A percentile compares a stretch with the other conserved stretches of the same genome.
Conservation (phyloP, 352 stramenopile genomes). For the Pythium chondricola region DNA sequence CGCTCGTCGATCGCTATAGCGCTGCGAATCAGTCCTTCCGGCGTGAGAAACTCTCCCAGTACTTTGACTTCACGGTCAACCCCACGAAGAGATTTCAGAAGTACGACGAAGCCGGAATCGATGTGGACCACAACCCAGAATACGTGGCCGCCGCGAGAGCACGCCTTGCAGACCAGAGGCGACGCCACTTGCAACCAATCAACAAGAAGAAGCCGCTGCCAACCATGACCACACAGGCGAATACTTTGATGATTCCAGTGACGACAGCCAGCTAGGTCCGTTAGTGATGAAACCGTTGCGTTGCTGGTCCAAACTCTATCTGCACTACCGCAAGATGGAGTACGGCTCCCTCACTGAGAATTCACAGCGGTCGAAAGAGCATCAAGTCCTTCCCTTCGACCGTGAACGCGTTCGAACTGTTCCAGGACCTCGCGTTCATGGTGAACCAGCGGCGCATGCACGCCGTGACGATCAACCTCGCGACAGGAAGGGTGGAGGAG, state of each 20-base stretch:
- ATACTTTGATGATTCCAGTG: too few species aligned
- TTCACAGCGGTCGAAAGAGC: not conserved
- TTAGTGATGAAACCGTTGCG: too few species aligned
- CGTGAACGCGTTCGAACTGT: slow-evolving; percentile 6
- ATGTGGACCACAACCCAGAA: not conserved
- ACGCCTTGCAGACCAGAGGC: too few species aligned
- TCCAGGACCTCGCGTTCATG: slow-evolving; percentile 4
- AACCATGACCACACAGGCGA: too few species aligned
- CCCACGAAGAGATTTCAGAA: not conserved
- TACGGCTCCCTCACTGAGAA: slow-evolving; percentile 3
- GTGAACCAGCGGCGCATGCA: slow-evolving; percentile 2
- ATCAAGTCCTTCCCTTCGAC: not conserved
- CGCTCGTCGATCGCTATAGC: not conserved
- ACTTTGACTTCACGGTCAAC: slow-evolving; percentile 9
- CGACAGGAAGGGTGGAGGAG: too few species aligned
- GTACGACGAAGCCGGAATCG: not conserved
- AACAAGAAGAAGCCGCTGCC: too few species aligned
- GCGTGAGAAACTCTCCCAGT: slow-evolving; percentile 3
- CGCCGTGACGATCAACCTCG: too few species aligned
- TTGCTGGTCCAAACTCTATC: too few species aligned
- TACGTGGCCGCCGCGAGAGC: not conserved
- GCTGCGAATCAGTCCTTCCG: slow-evolving; percentile 5
- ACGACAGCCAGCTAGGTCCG: too few species aligned
- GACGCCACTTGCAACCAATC: too few species aligned
- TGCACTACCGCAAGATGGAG: not conserved